These are phyloP conservation scores for Secale cereale DNA, from an alignment of 176 grass and related monocot genomes.

Conservation along the genomic window DNA sequence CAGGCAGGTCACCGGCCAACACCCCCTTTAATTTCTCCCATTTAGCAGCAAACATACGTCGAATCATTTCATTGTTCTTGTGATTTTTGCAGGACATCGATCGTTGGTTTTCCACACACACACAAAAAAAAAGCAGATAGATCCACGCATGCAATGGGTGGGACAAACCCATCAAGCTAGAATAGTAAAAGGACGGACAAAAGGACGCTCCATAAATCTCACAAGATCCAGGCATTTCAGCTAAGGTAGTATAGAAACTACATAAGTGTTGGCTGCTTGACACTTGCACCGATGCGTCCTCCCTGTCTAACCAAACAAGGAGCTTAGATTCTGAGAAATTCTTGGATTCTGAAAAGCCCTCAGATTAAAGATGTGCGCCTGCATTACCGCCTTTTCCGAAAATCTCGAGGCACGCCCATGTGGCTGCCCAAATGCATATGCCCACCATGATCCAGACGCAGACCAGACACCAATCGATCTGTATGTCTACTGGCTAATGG, in stretches of 20 bases:
- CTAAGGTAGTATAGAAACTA: background rate
- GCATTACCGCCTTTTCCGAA: background rate
- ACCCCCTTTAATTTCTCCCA: background rate
- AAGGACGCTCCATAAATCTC: background rate
- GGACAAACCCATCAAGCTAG: background rate
- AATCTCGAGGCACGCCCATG: constrained; percentile 38
- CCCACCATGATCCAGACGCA: constrained; percentile 9
- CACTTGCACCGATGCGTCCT: constrained; percentile 19
- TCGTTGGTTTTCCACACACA: too few relatives aligned
- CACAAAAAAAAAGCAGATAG: background rate
- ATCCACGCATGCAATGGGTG: background rate
- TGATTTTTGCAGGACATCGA: background rate
- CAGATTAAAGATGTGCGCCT: background rate
- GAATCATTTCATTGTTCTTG: background rate
- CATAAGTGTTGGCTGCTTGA: background rate
- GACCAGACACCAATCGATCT: background rate
- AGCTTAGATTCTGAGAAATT: background rate
- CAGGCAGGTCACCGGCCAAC: background rate
- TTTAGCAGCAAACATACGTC: background rate
- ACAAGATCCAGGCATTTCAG: background rate
- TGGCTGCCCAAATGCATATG: constrained; percentile 9
- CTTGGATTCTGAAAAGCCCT: constrained; percentile 1
- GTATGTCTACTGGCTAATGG: background rate
- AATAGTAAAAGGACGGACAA: background rate
- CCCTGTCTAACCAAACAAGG: constrained; percentile 1